Conservation (phyloP, 164 flowering plant species). For the Umbellularia californica region DNA sequence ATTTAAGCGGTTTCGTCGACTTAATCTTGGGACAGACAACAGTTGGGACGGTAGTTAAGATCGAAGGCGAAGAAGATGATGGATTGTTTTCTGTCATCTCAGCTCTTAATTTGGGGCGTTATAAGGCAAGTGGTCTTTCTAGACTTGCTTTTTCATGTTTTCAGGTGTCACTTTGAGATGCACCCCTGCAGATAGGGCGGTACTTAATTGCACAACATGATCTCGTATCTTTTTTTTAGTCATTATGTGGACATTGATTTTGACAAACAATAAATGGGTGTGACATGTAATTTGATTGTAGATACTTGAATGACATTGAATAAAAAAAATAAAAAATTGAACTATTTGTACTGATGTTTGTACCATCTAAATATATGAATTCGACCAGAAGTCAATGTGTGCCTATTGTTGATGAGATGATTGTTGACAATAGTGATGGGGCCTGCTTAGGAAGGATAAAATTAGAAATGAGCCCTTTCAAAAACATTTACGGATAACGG, state of each 20-base stretch:
- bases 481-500: too few species aligned
- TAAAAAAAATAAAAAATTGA: too few species aligned
- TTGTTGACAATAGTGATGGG: neutral
- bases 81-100: constrained; percentile 53
- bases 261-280: neutral
- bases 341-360: neutral
- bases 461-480: too few species aligned
- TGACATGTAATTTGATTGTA: neutral
- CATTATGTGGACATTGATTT: neutral
- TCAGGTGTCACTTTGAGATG: neutral
- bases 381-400: too few species aligned
- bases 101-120: constrained; percentile 72
- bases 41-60: constrained; percentile 85
- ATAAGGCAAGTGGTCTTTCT: constrained; percentile 45
- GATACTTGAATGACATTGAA: neutral
- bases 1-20: constrained; percentile 82
- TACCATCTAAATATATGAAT: too few species aligned
- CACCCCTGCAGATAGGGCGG: neutral
- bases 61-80: constrained; percentile 78
- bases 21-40: constrained; percentile 87
- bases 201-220: neutral
- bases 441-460: too few species aligned
- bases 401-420: neutral
- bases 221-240: neutral
- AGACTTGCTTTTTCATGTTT: neutral